Percentiles rank a stretch among this genome's conserved stretches.
phyloP scores from a whole-genome alignment of 306 rosid species.

The Vigna nakashimae region DNA sequence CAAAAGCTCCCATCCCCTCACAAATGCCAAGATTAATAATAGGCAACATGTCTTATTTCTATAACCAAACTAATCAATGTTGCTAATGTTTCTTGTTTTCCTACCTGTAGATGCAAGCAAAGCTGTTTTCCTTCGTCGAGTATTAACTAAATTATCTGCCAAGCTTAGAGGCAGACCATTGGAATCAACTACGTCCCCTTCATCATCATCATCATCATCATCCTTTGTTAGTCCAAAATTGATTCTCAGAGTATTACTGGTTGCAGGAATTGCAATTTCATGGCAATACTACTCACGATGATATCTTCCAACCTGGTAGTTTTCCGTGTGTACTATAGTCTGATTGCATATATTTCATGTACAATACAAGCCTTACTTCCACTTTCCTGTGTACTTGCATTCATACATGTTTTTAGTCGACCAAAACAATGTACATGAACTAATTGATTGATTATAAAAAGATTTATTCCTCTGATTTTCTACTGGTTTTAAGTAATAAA shows the following conservation, averaged over 20 bases:
- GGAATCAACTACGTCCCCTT: slow-evolving; percentile 47
- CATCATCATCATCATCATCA: slow-evolving; percentile 52
- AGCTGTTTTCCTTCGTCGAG: slow-evolving; percentile 42
- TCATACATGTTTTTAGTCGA: slow-evolving; percentile 20
- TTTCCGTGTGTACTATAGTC: slow-evolving; percentile 45
- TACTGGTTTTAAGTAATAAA: not conserved
- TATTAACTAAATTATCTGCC: slow-evolving; percentile 58
- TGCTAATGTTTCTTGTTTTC: slow-evolving; percentile 39
- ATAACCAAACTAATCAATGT: not conserved
- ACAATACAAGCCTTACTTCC: slow-evolving; percentile 44
- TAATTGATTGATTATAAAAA: slow-evolving; percentile 33
- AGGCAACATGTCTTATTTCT: not conserved
- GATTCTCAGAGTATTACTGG: slow-evolving; percentile 56
- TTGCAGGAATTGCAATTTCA: slow-evolving; percentile 73
- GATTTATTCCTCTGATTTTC: slow-evolving; percentile 31
- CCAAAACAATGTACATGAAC: slow-evolving; percentile 27
- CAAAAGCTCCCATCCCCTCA: not conserved
- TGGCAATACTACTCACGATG: slow-evolving; percentile 74
- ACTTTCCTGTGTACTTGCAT: slow-evolving; percentile 4
- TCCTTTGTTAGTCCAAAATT: slow-evolving; percentile 61
- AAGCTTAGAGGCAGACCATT: slow-evolving; percentile 63
- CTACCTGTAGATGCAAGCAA: slow-evolving; percentile 61
- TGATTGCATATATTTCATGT: slow-evolving; percentile 37
- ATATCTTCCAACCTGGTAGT: slow-evolving; percentile 43
- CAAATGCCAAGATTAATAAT: not conserved